Conservation (phyloP, 1,284 basidiomycete species). For the Cryptococcus neoformans region DNA sequence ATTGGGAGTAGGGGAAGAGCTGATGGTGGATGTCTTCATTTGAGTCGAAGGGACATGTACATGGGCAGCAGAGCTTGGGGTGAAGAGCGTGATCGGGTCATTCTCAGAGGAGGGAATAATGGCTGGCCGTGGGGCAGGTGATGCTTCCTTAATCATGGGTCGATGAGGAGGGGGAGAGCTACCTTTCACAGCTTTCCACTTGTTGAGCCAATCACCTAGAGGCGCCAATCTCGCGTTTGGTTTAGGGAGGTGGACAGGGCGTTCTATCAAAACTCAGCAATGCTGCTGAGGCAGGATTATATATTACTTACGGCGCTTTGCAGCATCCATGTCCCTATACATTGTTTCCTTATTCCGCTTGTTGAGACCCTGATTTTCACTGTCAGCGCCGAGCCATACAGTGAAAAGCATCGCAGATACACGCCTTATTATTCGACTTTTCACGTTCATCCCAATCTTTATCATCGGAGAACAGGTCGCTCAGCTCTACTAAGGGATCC, state of each 20-base stretch:
- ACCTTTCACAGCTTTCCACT: no score
- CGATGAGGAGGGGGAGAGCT: no score
- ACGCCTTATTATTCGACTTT: conserved; percentile 1
- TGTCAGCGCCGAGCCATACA: not conserved
- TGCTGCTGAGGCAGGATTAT: no score
- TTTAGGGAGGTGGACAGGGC: conserved; percentile 12
- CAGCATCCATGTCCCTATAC: conserved; percentile 29
- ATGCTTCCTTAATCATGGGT: no score
- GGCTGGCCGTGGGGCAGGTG: no score
- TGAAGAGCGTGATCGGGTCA: no score
- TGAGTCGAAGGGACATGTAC: no score
- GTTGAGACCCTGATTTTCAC: conserved; percentile 21
- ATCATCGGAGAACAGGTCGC: conserved; percentile 10
- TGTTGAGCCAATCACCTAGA: not conserved
- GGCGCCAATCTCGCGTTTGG: conserved; percentile 5
- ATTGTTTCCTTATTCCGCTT: conserved; percentile 27
- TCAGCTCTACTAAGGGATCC: no score
- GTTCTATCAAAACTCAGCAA: conserved; percentile 14
- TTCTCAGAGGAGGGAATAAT: no score
- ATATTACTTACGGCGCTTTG: conserved; percentile 18
- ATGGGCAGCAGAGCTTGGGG: no score
- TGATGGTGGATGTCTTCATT: no score
- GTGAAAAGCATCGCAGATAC: not conserved
- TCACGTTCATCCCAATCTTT: conserved; percentile 8
- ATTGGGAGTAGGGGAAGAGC: no score